Evolutionary conservation across 805 yeast genomes (phyloP).

Genomic region (Spathaspora arborariae): DNA sequence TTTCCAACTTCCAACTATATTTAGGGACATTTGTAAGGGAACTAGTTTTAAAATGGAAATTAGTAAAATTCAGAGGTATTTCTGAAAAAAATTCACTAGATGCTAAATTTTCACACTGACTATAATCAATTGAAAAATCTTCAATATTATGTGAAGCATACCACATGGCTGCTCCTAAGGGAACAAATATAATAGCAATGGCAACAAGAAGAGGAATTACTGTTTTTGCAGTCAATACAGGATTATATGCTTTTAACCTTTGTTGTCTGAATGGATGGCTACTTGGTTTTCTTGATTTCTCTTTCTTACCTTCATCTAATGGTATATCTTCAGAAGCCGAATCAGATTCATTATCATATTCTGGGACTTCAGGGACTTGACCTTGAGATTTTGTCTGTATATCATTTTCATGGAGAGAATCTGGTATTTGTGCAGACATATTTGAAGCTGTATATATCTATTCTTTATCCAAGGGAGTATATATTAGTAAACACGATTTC

Average conservation of each 20-base stretch:
- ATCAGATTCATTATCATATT: constrained; percentile 39
- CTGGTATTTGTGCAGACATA: neutral
- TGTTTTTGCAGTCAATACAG: constrained; percentile 39
- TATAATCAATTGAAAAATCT: constrained; percentile 39
- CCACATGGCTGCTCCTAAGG: constrained; percentile 47
- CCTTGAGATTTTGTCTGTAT: neutral
- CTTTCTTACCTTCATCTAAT: constrained; percentile 34
- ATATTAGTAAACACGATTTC: neutral
- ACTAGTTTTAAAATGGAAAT: constrained; percentile 31
- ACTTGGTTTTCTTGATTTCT: constrained; percentile 60
- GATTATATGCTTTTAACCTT: constrained; percentile 47
- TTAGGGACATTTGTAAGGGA: constrained; percentile 11
- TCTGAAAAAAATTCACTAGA: constrained; percentile 27
- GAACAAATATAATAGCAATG: constrained; percentile 38
- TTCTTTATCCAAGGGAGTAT: neutral
- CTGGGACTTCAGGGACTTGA: neutral
- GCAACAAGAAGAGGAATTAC: constrained; percentile 38
- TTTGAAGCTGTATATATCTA: neutral
- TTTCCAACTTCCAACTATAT: constrained; percentile 36
- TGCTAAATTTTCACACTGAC: constrained; percentile 38
- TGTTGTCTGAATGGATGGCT: constrained; percentile 58
- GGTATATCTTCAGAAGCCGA: constrained; percentile 40
- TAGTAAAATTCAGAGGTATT: constrained; percentile 35
- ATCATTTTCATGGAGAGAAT: neutral
- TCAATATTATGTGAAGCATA: constrained; percentile 36